Evolutionary conservation across 2,329 filamentous ascomycete genomes (phyloP).

Genomic region (Harringtonia lauricola): DNA sequence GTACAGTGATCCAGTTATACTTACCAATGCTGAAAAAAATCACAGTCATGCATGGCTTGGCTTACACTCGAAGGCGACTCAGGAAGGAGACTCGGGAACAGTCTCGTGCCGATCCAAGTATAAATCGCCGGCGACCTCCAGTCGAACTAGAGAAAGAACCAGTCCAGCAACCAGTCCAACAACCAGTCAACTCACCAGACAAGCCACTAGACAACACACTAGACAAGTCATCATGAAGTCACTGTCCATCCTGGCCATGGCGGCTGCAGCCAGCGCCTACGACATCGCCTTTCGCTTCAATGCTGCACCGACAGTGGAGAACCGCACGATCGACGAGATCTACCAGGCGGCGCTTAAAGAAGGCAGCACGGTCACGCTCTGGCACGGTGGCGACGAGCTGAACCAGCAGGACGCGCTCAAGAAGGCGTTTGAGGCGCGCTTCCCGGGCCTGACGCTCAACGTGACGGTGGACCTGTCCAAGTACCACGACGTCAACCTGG

Average conservation of each 20-base stretch:
- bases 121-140: too few relatives aligned
- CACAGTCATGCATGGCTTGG: too few relatives aligned
- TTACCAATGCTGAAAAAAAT: too few relatives aligned
- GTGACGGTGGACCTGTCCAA: conserved; percentile 44
- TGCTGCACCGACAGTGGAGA: conserved; percentile 10
- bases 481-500: conserved; percentile 36
- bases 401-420: conserved; percentile 28
- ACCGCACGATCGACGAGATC: conserved; percentile 34
- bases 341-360: conserved; percentile 37
- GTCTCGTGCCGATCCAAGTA: too few relatives aligned
- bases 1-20: too few relatives aligned
- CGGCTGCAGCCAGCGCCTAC: neutral
- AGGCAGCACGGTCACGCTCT: conserved; percentile 30
- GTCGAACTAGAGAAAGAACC: too few relatives aligned
- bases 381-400: conserved; percentile 37
- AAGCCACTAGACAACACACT: too few relatives aligned
- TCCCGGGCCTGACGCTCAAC: conserved; percentile 39
- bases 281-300: neutral
- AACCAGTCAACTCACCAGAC: too few relatives aligned
- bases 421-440: conserved; percentile 30
- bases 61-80: too few relatives aligned
- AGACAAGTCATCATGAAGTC: neutral
- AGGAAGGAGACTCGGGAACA: too few relatives aligned
- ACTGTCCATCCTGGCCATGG: neutral
- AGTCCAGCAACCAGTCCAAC: too few relatives aligned